Percentiles rank a stretch among this genome's conserved stretches.
Evolutionary conservation across 2,329 filamentous ascomycete species (phyloP).

Genomic region (Tothia fuscella): DNA sequence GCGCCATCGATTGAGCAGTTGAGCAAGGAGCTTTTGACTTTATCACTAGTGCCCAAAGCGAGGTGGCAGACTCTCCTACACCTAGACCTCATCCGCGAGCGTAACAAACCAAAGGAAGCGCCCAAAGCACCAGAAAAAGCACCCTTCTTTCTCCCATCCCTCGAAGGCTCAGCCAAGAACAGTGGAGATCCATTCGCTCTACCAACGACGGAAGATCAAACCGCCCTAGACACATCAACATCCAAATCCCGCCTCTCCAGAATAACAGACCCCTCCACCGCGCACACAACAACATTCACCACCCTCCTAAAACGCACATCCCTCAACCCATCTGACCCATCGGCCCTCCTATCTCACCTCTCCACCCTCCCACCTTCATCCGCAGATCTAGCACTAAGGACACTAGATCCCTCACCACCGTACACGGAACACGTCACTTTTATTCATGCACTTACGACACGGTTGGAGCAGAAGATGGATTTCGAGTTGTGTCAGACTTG

Average conservation of each 20-base stretch:
- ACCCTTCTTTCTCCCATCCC: slow-evolving; percentile 81
- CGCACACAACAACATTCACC: slow-evolving; percentile 31
- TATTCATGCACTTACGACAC: slow-evolving; percentile 63
- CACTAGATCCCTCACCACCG: slow-evolving; percentile 43
- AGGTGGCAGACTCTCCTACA: slow-evolving; percentile 92
- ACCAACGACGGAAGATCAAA: slow-evolving; percentile 11
- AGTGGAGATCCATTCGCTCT: slow-evolving; percentile 12
- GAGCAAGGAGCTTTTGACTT: slow-evolving; percentile 68
- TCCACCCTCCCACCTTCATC: slow-evolving; percentile 72
- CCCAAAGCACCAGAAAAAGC: slow-evolving; percentile 89
- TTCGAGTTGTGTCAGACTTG: slow-evolving; percentile 93
- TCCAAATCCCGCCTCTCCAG: slow-evolving; percentile 7
- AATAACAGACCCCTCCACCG: not conserved
- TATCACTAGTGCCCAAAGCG: slow-evolving; percentile 80
- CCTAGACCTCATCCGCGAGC: slow-evolving; percentile 76
- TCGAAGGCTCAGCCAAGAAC: slow-evolving; percentile 29
- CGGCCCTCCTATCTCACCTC: slow-evolving; percentile 62
- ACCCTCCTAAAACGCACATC: slow-evolving; percentile 30
- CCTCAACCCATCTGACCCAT: slow-evolving; percentile 46
- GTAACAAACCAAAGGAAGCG: slow-evolving; percentile 87
- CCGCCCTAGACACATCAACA: slow-evolving; percentile 18
- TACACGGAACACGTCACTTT: slow-evolving; percentile 67
- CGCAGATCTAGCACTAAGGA: slow-evolving; percentile 83
- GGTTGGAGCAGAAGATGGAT: slow-evolving; percentile 58
- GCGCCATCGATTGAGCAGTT: slow-evolving; percentile 60